Evolutionary conservation across 371 early-diverging fungal species (phyloP).

Genomic region (Coemansia sp.): DNA sequence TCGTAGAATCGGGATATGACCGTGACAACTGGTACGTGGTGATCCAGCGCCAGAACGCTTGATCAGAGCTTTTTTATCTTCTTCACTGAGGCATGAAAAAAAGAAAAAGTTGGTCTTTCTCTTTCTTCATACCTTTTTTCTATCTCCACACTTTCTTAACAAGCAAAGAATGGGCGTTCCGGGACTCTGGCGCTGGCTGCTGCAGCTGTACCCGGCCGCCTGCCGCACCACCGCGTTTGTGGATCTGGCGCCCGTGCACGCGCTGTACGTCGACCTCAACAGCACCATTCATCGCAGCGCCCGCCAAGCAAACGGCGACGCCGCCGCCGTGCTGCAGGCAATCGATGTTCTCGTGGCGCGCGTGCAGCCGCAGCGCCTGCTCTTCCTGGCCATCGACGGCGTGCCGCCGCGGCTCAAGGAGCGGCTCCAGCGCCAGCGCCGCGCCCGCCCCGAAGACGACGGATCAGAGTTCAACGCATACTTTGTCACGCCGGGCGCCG

Average conservation of each 20-base stretch:
- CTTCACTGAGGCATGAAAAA: neutral
- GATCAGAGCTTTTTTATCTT: neutral
- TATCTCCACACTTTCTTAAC: neutral
- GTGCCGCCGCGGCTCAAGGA: constrained; percentile 47
- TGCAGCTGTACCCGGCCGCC: constrained; percentile 33
- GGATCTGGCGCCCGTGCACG: constrained; percentile 15
- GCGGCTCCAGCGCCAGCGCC: constrained; percentile 33
- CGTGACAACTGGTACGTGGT: constrained; percentile 92
- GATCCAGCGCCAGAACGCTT: constrained; percentile 43
- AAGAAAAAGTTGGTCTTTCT: too few relatives aligned
- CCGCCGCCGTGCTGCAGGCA: constrained; percentile 9
- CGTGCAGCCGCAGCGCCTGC: constrained; percentile 16
- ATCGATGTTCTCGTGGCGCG: constrained; percentile 17
- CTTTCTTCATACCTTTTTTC: neutral
- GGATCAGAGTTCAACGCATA: constrained; percentile 10
- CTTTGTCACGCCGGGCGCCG: constrained; percentile 31
- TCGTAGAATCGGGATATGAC: constrained; percentile 81
- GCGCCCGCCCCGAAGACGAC: neutral
- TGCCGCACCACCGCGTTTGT: constrained; percentile 17
- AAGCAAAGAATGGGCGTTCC: constrained; percentile 34
- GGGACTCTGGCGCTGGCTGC: constrained; percentile 42
- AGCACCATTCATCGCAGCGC: constrained; percentile 31
- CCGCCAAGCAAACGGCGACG: constrained; percentile 19
- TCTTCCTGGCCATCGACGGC: constrained; percentile 41
- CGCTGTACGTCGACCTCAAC: constrained; percentile 44